A percentile compares a stretch with the other conserved stretches of the same genome.
These are phyloP conservation scores for Gossypium gossypioides DNA, from an alignment of 441 rosid genomes.

Conservation along the genomic window DNA sequence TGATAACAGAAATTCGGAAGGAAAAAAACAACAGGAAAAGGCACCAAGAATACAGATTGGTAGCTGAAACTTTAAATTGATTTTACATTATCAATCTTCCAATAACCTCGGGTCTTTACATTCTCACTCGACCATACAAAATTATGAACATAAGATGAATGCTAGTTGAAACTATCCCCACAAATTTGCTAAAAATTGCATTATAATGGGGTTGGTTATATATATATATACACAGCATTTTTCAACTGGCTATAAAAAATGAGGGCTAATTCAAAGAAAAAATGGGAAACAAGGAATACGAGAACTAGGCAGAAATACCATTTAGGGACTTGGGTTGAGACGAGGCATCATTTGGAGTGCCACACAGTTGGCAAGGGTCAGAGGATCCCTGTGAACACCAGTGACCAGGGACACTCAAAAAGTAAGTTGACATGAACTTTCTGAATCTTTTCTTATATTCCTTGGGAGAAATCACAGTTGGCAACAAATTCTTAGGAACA, in stretches of 20 bases:
- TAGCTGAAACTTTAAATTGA: constrained; percentile 9
- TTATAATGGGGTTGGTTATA: constrained; percentile 29
- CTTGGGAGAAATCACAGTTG: constrained; percentile 81
- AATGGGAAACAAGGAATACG: background rate
- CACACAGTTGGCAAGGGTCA: constrained; percentile 36
- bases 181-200: constrained; percentile 56
- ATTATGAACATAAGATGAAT: constrained; percentile 13
- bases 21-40: background rate
- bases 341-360: constrained; percentile 17
- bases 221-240: constrained; percentile 26
- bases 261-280: background rate
- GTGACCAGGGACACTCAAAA: constrained; percentile 79
- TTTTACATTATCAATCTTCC: background rate
- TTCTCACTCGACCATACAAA: constrained; percentile 26
- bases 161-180: constrained; percentile 33
- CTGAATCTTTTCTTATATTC: constrained; percentile 92
- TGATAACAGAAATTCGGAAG: background rate
- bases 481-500: constrained; percentile 69
- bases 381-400: constrained; percentile 57
- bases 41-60: background rate
- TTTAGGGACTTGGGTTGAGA: constrained; percentile 15
- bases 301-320: constrained; percentile 6
- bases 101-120: constrained; percentile 26
- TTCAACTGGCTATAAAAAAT: constrained; percentile 15
- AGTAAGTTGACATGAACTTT: constrained; percentile 75